Evolutionary conservation across 129 eudicot species (phyloP).

Genomic region (Flaveria linearis): DNA sequence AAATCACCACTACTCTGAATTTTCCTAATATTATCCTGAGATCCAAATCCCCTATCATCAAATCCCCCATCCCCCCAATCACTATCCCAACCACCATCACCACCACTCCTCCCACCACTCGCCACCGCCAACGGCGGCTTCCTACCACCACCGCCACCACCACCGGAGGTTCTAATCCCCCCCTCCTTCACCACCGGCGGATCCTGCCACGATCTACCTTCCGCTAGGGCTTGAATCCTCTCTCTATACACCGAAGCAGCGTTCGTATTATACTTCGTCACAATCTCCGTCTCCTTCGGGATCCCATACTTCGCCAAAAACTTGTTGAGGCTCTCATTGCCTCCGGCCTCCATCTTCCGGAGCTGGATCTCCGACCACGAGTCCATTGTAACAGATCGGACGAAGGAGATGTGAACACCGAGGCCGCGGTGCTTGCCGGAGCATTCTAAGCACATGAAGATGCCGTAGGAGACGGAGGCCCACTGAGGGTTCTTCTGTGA

Average conservation of each 20-base stretch:
- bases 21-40: constrained; percentile 50
- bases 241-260: constrained; percentile 78
- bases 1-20: constrained; percentile 70
- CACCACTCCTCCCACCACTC: constrained; percentile 40
- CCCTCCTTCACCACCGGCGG: constrained; percentile 67
- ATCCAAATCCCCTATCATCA: constrained; percentile 30
- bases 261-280: constrained; percentile 67
- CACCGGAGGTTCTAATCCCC: background rate
- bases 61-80: constrained; percentile 63
- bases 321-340: constrained; percentile 63
- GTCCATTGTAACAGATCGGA: constrained; percentile 96
- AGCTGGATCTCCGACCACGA: constrained; percentile 98
- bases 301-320: constrained; percentile 62
- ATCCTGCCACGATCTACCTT: constrained; percentile 77
- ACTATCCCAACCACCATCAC: constrained; percentile 69
- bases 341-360: constrained; percentile 80
- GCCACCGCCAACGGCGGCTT: constrained; percentile 48
- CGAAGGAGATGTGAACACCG: constrained; percentile 95
- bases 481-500: constrained; percentile 94
- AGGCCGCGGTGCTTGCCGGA: constrained; percentile 97
- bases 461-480: constrained; percentile 89
- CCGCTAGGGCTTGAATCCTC: constrained; percentile 67
- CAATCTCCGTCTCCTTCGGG: constrained; percentile 70
- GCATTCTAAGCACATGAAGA: constrained; percentile 94
- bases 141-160: background rate